A percentile compares a stretch with the other conserved stretches of the same genome.
Evolutionary conservation across 2,329 filamentous ascomycete genomes (phyloP).

Genomic region (Cyclaneusma minus): DNA sequence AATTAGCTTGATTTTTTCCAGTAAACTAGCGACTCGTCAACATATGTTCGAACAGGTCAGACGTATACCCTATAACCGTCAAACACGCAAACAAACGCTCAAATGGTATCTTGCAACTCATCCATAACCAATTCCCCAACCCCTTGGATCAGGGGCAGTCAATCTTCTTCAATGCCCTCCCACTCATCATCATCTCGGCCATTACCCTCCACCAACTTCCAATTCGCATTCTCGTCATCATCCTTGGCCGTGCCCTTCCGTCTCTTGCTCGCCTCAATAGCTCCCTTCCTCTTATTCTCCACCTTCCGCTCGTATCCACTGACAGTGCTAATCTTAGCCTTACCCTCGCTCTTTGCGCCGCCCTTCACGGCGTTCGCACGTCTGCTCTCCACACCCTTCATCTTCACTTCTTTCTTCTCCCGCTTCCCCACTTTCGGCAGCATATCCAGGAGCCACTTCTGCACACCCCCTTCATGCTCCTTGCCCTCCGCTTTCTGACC

Average conservation of each 20-base stretch:
- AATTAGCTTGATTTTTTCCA: no score
- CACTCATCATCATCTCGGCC: slow-evolving; percentile 20
- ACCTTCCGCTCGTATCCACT: slow-evolving; percentile 57
- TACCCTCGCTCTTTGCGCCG: slow-evolving; percentile 22
- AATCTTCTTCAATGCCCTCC: slow-evolving; percentile 31
- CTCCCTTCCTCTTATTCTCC: slow-evolving; percentile 51
- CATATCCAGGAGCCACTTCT: slow-evolving; percentile 78
- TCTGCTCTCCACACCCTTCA: slow-evolving; percentile 64
- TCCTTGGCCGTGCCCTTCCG: slow-evolving; percentile 24
- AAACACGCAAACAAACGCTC: no score
- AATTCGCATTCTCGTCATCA: slow-evolving; percentile 9
- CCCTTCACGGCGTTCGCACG: slow-evolving; percentile 24
- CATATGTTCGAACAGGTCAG: no score
- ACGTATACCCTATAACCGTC: no score
- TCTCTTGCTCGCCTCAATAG: slow-evolving; percentile 45
- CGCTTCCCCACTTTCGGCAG: slow-evolving; percentile 73
- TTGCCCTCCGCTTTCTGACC: slow-evolving; percentile 58
- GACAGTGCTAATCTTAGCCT: slow-evolving; percentile 61
- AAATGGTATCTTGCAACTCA: no score
- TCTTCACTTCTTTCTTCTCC: slow-evolving; percentile 69
- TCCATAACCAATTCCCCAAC: no score
- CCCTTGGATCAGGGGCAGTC: not conserved
- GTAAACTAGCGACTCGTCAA: no score
- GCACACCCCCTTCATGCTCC: slow-evolving; percentile 42
- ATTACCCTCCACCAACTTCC: no score